Conservation (phyloP, 2,329 filamentous ascomycete genomes). For the Ceratocystis variospora region DNA sequence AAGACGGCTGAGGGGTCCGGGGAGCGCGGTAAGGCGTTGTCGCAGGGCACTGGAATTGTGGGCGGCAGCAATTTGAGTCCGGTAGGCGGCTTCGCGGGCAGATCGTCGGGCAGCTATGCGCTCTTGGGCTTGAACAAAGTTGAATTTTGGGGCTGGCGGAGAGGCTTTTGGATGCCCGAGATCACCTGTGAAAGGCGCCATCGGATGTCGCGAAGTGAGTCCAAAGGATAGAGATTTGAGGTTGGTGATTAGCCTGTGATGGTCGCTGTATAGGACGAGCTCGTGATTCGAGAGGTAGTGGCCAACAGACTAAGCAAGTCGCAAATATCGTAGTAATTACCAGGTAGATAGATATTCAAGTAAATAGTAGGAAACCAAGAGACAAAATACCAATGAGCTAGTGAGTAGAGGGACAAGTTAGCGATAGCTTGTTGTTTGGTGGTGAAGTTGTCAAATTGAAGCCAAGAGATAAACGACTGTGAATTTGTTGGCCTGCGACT, state of each 20-base stretch:
- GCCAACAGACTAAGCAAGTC: not conserved
- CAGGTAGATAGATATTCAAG: not conserved
- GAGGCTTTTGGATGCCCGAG: not conserved
- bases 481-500: not conserved
- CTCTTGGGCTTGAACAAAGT: slow-evolving; percentile 80
- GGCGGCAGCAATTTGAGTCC: slow-evolving; percentile 35
- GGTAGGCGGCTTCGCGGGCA: slow-evolving; percentile 46
- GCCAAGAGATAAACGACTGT: not conserved
- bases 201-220: not conserved
- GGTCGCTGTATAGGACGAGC: not conserved
- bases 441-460: not conserved
- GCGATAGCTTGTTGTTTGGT: not conserved
- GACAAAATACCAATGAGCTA: not conserved
- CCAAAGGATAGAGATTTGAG: not conserved
- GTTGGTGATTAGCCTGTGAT: not conserved
- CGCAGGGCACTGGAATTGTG: slow-evolving; percentile 30
- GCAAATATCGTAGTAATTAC: not conserved
- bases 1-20: slow-evolving; percentile 37
- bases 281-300: not conserved
- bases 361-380: not conserved
- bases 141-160: slow-evolving; percentile 24
- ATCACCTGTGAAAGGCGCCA: not conserved
- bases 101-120: slow-evolving; percentile 70
- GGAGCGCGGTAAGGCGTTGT: slow-evolving; percentile 30
- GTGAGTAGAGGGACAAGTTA: not conserved